phyloP scores from a whole-genome alignment of 441 rosid genomes.

The Erysimum pusillum region DNA sequence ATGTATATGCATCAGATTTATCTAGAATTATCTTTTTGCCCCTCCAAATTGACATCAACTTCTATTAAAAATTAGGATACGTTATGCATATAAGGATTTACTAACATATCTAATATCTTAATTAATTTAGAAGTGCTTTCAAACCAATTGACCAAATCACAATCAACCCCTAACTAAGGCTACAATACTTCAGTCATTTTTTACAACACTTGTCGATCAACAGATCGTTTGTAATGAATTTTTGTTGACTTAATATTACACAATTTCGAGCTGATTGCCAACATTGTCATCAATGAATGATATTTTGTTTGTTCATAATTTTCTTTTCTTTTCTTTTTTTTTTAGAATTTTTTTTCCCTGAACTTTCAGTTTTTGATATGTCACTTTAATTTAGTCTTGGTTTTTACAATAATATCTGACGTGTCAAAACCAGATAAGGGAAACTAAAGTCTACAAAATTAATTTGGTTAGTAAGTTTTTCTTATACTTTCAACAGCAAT shows the following conservation, averaged over 20 bases:
- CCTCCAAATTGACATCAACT: constrained; percentile 13
- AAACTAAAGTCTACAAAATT: neutral
- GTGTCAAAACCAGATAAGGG: too few relatives aligned
- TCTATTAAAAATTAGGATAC: neutral
- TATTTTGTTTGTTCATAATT: neutral
- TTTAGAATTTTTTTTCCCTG: neutral
- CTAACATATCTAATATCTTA: constrained; percentile 14
- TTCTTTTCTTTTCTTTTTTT: neutral
- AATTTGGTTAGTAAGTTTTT: neutral
- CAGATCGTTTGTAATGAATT: neutral
- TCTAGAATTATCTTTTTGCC: constrained; percentile 36
- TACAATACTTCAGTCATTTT: constrained; percentile 22
- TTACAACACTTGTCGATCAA: neutral
- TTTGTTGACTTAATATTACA: neutral
- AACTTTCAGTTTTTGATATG: neutral
- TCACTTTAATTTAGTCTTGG: neutral
- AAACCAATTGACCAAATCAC: constrained; percentile 22
- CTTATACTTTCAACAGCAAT: neutral
- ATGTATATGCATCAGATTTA: constrained; percentile 37
- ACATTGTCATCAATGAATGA: neutral
- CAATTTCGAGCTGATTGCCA: neutral
- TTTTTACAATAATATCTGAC: neutral
- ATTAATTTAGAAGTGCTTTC: constrained; percentile 16
- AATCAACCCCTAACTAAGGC: constrained; percentile 23
- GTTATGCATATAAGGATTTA: constrained; percentile 22